A percentile compares a stretch with the other conserved stretches of the same genome.
These are phyloP conservation scores for Phytopythium chamaehyphon DNA, from an alignment of 352 stramenopile genomes.

Conservation along the genomic window DNA sequence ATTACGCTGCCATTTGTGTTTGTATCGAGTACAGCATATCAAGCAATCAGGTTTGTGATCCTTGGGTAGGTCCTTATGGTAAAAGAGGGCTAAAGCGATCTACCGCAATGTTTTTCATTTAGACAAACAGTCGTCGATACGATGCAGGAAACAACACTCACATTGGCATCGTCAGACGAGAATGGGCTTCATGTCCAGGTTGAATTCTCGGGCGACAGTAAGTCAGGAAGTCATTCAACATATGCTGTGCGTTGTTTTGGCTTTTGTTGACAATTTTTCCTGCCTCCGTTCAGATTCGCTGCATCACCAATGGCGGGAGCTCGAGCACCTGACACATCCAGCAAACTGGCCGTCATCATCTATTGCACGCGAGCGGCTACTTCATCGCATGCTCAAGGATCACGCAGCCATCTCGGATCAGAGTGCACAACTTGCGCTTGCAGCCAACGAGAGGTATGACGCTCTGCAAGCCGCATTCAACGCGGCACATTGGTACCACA, in stretches of 20 bases:
- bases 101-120: background rate
- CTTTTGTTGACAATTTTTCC: background rate
- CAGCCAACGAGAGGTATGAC: conserved; percentile 46
- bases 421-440: conserved; percentile 35
- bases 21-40: conserved; percentile 31
- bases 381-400: conserved; percentile 75
- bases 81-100: background rate
- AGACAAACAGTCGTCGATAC: conserved; percentile 1
- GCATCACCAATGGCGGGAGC: conserved; percentile 58
- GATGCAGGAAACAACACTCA: background rate
- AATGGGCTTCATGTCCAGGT: conserved; percentile 38
- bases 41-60: conserved; percentile 17
- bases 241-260: conserved; percentile 1
- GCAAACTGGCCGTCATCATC: conserved; percentile 49
- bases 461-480: conserved; percentile 25
- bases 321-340: conserved; percentile 38
- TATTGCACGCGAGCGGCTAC: conserved; percentile 41
- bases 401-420: conserved; percentile 38
- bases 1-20: conserved; percentile 44
- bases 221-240: too few species aligned
- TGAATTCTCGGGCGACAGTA: conserved; percentile 66
- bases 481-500: background rate
- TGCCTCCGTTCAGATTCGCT: conserved; percentile 19
- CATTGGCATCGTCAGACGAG: conserved; percentile 5
- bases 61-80: background rate